Evolutionary conservation across 2,329 filamentous ascomycete genomes (phyloP).

Genomic region (Fusarium sp.): DNA sequence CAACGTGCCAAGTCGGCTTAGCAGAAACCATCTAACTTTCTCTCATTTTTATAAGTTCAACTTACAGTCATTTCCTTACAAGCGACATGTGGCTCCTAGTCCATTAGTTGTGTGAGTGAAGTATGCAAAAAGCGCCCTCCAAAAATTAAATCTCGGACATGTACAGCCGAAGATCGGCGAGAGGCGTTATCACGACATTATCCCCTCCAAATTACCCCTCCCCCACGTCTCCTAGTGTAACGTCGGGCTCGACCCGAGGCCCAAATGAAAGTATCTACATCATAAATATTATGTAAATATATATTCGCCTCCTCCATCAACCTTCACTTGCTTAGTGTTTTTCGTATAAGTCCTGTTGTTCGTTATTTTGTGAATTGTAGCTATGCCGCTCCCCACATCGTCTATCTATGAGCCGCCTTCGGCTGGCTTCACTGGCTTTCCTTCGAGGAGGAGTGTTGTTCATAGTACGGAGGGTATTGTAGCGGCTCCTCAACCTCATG

Average conservation of each 20-base stretch:
- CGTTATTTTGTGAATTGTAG: background rate
- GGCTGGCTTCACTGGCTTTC: conserved; percentile 71
- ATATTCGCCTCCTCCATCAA: background rate
- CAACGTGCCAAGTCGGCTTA: background rate
- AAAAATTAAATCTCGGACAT: conserved; percentile 9
- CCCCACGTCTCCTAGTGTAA: conserved; percentile 22
- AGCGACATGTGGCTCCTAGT: background rate
- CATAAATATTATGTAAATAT: conserved; percentile 7
- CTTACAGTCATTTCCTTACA: background rate
- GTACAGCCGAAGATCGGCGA: conserved; percentile 35
- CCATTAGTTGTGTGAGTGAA: background rate
- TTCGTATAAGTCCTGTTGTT: background rate
- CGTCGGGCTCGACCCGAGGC: conserved; percentile 26
- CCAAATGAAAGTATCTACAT: background rate
- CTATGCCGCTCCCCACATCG: conserved; percentile 62
- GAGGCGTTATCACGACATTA: conserved; percentile 37
- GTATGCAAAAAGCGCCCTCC: conserved; percentile 8
- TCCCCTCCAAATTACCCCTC: conserved; percentile 9
- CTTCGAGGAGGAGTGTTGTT: conserved; percentile 89
- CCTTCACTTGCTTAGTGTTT: background rate
- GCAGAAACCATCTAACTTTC: background rate
- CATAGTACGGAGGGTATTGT: conserved; percentile 95
- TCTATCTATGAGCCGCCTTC: conserved; percentile 62
- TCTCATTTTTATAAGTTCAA: background rate
- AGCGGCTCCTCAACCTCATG: conserved; percentile 88